Base-by-base conservation (phyloP, 768 basidiomycete species). In the Suillus tomentosus region DNA sequence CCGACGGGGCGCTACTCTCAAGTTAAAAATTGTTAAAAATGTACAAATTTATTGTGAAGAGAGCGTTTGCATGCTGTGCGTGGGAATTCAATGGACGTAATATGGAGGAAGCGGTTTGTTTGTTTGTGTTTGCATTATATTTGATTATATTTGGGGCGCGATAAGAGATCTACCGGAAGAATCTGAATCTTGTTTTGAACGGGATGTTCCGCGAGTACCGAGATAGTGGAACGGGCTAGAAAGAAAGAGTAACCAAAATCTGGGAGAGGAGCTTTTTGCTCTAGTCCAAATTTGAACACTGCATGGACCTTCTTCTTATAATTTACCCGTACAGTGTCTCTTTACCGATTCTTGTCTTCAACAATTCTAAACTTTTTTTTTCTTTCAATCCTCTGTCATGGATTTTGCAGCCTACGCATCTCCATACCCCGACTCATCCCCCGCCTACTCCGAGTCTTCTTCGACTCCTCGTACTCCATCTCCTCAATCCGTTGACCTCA, bases 391-490 rank as follows among this genome's bases (percentile, higher is more conserved):
- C 51, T 24, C 27, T 17, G 50, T 50, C 65, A 83, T 83, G 82
- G 82, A 83, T 72, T 90, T 88, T 75, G 87, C 89, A 79, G 75
- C 79, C 8, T 89, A 87, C 76, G 78, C 84, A 59, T 81, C 76
- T 40, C 50, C 61, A 8, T 67, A 67, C 37, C 17, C 66, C 9
- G 43, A 67, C 59, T 58, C 62, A 1, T 66, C 67, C 0, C 70
- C 74, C 39, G 67, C 86, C 68, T 88, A 87, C 79, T 86, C 87
- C 63, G 86, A 89, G 79, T 83, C 86, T 66, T 89, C 85, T 59
- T 80, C 89, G 51, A 80, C 84, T 1, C 90, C 91, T 2, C 84
- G 90, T 62, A 92, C 91, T 0, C 91, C 91, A 0, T 91, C 91
- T 1, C 91, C 91, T 24, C 80, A 77, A 53, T 71, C 77, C 17